Evolutionary conservation across 495 filamentous ascomycete genomes (phyloP), one percentile per base, ranked within the genome.

Genomic region (Acidiella bohemica): DNA sequence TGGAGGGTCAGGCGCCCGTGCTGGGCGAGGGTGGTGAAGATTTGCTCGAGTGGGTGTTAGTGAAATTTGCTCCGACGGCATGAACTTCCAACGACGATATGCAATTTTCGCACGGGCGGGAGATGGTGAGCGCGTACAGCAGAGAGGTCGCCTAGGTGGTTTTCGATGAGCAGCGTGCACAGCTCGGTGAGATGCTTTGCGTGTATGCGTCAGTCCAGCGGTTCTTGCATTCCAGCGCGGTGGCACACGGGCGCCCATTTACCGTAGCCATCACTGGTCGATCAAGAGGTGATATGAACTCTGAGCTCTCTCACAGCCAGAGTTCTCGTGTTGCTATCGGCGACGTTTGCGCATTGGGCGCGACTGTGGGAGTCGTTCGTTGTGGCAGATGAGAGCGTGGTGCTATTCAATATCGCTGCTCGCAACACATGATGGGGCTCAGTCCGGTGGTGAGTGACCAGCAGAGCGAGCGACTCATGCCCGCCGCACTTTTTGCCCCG

Each of bases 71-170:
- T 8, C 10, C n/a, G n/a, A n/a, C n/a, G n/a, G n/a, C n/a, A n/a
- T n/a, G n/a, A n/a, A n/a, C n/a, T n/a, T n/a, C n/a, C n/a, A n/a
- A n/a, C n/a, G n/a, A n/a, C n/a, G n/a, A n/a, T n/a, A n/a, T n/a
- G n/a, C n/a, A 2, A 20, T 26, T 16, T 22, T 23, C 36, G 20
- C 11, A n/a, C 17, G 30, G 17, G 28, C 17, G 36, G 16, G 29
- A 21, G 9, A 26, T 29, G 14, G 32, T 13, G 32, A 32, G 16
- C 24, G 68, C 84, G 53, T 78, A 96, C 88, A 55, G 83, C 82
- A 36, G 83, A 80, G 20, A 97, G 70, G 53, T 93, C 81, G 49
- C 90, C 90, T 59, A 86, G 84, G 16, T 80, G 70, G 53, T 94
- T 84, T 44, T 84, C 72, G 32, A 95, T 75, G n/a, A 95, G 71